These are phyloP conservation scores for Turnera subulata DNA, from an alignment of 345 rosid genomes.

Conservation along the genomic window DNA sequence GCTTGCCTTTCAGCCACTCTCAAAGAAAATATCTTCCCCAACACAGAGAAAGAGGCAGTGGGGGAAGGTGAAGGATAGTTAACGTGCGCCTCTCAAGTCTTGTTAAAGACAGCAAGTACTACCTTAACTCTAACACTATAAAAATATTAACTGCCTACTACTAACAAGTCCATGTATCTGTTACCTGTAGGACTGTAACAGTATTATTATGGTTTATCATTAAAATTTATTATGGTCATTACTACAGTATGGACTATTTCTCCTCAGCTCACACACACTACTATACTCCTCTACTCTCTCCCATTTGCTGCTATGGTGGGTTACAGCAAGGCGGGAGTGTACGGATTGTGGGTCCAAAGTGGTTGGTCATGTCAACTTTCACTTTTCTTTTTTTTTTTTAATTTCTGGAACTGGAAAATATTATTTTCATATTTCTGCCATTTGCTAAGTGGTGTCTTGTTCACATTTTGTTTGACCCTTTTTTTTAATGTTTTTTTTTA, in stretches of 20 bases:
- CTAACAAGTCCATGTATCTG: background rate
- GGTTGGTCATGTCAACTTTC: conserved; percentile 7
- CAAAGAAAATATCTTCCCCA: background rate
- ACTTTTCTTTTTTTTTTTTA: background rate
- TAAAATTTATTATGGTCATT: too few relatives aligned
- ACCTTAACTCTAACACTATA: background rate
- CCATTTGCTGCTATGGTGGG: conserved; percentile 9
- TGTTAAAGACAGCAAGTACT: background rate
- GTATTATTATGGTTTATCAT: too few relatives aligned
- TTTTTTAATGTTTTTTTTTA: too few relatives aligned
- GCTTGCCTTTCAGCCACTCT: background rate
- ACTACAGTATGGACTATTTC: too few relatives aligned
- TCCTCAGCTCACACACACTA: too few relatives aligned
- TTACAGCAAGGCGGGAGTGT: background rate
- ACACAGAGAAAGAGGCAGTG: background rate
- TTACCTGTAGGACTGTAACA: too few relatives aligned
- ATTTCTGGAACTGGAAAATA: too few relatives aligned
- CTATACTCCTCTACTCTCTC: background rate
- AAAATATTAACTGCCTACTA: background rate
- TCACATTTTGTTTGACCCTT: too few relatives aligned
- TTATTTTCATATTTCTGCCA: too few relatives aligned
- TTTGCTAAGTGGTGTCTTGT: background rate
- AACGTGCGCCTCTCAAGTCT: background rate
- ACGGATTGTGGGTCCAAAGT: background rate
- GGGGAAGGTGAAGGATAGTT: background rate